Conservation (phyloP, 768 basidiomycete species). For the Cantharellus anzutake region DNA sequence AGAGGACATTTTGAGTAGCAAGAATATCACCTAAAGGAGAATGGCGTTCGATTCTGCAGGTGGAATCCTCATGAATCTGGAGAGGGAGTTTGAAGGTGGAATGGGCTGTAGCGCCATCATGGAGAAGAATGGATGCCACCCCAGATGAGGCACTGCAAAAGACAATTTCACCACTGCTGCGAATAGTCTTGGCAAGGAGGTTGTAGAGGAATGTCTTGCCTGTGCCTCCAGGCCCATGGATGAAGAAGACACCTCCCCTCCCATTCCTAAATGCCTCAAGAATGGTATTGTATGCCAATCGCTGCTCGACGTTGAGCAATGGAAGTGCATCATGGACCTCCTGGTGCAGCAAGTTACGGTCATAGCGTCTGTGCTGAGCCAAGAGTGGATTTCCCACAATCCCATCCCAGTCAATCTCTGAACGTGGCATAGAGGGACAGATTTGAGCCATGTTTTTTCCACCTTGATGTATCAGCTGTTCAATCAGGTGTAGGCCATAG, state of each 20-base stretch:
- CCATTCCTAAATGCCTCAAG: conserved; percentile 13
- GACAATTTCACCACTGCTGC: conserved; percentile 17
- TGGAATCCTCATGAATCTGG: conserved; percentile 13
- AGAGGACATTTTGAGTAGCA: conserved; percentile 16
- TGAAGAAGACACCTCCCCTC: conserved; percentile 18
- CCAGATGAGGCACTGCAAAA: conserved; percentile 34
- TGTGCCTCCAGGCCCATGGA: conserved; percentile 25
- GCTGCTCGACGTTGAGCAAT: conserved; percentile 18
- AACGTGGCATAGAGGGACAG: conserved; percentile 5
- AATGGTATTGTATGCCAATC: conserved; percentile 15
- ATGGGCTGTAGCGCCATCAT: conserved; percentile 28
- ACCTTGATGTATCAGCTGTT: conserved; percentile 14
- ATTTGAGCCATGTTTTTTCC: conserved; percentile 13
- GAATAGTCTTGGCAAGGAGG: conserved; percentile 16
- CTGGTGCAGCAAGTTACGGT: not conserved
- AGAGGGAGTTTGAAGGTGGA: conserved; percentile 31
- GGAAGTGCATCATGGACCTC: conserved; percentile 1
- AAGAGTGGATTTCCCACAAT: conserved; percentile 9
- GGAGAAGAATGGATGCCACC: conserved; percentile 26
- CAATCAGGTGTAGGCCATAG: conserved; percentile 25
- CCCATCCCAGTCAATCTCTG: conserved; percentile 2
- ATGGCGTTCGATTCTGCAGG: conserved; percentile 21
- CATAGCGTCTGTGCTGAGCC: conserved; percentile 9
- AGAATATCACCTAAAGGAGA: conserved; percentile 16
- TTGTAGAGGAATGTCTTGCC: conserved; percentile 30